A percentile compares a stretch with the other conserved stretches of the same genome.
These are phyloP conservation scores for Coemansia sp. DNA, from an alignment of 192 early-diverging fungal genomes.

Conservation along the genomic window DNA sequence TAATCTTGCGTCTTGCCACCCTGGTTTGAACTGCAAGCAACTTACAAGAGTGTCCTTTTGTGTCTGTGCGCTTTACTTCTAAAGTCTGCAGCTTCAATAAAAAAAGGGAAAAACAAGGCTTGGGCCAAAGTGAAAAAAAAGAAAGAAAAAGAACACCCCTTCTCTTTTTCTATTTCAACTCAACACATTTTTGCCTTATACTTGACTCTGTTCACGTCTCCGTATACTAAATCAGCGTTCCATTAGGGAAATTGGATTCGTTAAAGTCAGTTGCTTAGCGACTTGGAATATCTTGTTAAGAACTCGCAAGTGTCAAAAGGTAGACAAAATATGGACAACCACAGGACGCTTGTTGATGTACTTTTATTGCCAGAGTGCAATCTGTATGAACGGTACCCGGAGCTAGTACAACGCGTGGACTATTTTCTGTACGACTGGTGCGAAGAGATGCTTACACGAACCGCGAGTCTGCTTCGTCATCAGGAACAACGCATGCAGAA, in stretches of 20 bases:
- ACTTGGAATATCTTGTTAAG: no score
- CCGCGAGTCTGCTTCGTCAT: slow-evolving; percentile 35
- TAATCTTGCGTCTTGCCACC: not conserved
- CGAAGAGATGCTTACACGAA: slow-evolving; percentile 40
- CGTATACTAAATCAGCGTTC: slow-evolving; percentile 1
- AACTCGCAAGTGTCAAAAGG: not conserved
- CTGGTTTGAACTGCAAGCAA: not conserved
- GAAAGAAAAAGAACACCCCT: slow-evolving; percentile 1
- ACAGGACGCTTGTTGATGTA: slow-evolving; percentile 42
- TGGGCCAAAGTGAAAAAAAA: not conserved
- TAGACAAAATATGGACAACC: slow-evolving; percentile 30
- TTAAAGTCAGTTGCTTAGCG: not conserved
- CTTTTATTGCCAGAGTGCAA: slow-evolving; percentile 47
- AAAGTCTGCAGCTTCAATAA: not conserved
- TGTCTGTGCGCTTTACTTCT: not conserved
- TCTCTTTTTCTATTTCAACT: not conserved
- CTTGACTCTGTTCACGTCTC: not conserved
- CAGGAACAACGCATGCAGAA: slow-evolving; percentile 23
- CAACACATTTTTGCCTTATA: not conserved
- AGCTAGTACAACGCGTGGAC: slow-evolving; percentile 52
- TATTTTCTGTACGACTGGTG: slow-evolving; percentile 51
- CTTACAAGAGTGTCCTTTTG: not conserved
- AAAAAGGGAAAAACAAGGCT: not conserved
- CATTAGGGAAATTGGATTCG: not conserved
- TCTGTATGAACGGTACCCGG: slow-evolving; percentile 52